Evolutionary conservation across 257 asterid genomes (phyloP).

Genomic region (Solanum chilense): DNA sequence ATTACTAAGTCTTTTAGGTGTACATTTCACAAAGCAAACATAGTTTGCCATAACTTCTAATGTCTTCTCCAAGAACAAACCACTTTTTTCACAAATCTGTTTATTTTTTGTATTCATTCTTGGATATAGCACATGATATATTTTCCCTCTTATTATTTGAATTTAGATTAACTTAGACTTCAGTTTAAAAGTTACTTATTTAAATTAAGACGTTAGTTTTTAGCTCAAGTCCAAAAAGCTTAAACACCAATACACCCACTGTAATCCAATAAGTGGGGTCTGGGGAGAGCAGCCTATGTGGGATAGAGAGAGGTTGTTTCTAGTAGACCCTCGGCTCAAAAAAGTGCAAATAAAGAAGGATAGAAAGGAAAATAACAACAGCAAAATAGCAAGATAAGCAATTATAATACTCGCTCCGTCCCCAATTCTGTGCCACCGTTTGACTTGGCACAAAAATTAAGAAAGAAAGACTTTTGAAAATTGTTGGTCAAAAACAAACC

Average conservation of each 20-base stretch:
- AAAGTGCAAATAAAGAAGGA: background rate
- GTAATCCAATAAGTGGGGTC: background rate
- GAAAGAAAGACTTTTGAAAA: background rate
- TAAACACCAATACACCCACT: background rate
- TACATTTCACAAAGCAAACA: background rate
- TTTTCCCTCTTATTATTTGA: background rate
- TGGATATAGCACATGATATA: background rate
- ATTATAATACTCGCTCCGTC: background rate
- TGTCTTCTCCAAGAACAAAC: background rate
- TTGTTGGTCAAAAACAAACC: background rate
- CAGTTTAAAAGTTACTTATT: background rate
- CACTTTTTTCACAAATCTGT: background rate
- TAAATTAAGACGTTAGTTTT: background rate
- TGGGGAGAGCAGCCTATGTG: background rate
- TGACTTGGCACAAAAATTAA: background rate
- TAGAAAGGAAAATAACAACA: background rate
- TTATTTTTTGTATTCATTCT: background rate
- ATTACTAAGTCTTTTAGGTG: background rate
- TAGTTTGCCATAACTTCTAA: background rate
- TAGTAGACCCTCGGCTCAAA: background rate
- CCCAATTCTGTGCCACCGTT: background rate
- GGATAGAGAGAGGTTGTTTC: background rate
- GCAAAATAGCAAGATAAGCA: background rate
- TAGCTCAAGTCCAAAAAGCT: background rate
- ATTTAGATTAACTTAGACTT: background rate